phyloP scores from a whole-genome alignment of 768 basidiomycete species.

The Mycena galopus region DNA sequence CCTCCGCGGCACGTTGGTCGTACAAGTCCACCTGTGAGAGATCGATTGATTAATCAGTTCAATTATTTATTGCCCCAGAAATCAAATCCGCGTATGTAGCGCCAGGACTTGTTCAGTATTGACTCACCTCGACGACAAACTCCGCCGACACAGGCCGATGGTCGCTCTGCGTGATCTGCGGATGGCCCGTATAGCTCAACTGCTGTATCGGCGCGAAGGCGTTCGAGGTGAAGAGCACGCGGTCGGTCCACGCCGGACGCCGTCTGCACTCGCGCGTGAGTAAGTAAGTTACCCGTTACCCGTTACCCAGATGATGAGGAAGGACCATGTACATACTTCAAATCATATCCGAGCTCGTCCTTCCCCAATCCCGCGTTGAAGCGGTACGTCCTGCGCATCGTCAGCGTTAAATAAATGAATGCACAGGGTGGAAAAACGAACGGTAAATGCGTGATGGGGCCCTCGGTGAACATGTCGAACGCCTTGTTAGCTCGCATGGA shows the following conservation, averaged over 20 bases:
- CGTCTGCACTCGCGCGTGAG: constrained; percentile 64
- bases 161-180: constrained; percentile 78
- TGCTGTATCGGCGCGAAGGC: no score
- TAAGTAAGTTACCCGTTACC: background rate
- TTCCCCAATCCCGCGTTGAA: constrained; percentile 65
- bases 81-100: no score
- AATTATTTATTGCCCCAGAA: no score
- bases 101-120: no score
- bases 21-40: no score
- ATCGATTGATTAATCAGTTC: no score
- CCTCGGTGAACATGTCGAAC: constrained; percentile 73
- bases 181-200: constrained; percentile 69
- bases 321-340: constrained; percentile 68
- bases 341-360: constrained; percentile 76
- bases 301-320: background rate
- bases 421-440: constrained; percentile 52
- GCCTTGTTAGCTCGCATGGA: constrained; percentile 64
- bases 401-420: background rate
- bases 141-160: no score
- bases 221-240: constrained; percentile 77
- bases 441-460: constrained; percentile 72
- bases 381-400: constrained; percentile 73
- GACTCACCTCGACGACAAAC: no score
- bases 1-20: no score
- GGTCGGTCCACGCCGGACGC: constrained; percentile 91